These are phyloP conservation scores for Diaporthe nobilis DNA, from an alignment of 2,329 filamentous ascomycete genomes.

Conservation along the genomic window DNA sequence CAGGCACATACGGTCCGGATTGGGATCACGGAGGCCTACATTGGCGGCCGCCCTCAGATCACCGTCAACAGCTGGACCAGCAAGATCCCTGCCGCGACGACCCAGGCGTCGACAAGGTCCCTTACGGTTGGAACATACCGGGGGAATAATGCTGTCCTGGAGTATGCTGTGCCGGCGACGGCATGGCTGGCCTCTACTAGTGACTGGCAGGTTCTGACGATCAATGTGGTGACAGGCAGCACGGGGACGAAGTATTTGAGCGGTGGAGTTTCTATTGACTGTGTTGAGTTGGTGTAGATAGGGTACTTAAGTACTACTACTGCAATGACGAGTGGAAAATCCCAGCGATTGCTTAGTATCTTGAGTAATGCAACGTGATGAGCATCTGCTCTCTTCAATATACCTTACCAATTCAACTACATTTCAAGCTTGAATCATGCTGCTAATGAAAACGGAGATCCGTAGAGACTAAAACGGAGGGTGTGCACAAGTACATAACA, in stretches of 20 bases:
- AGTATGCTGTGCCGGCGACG: conserved; percentile 47
- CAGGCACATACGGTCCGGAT: conserved; percentile 49
- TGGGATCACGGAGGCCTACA: conserved; percentile 51
- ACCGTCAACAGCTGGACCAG: conserved; percentile 50
- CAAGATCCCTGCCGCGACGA: conserved; percentile 47
- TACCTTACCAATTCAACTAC: neutral
- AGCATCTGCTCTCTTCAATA: neutral
- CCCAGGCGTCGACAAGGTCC: conserved; percentile 50
- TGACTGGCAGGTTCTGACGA: conserved; percentile 50
- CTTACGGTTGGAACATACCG: conserved; percentile 53
- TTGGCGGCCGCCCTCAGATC: conserved; percentile 50
- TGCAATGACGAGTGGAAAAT: neutral
- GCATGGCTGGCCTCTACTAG: conserved; percentile 48
- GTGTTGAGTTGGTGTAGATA: conserved; percentile 46
- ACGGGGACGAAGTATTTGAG: conserved; percentile 48
- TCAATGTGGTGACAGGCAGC: conserved; percentile 49
- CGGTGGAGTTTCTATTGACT: conserved; percentile 49
- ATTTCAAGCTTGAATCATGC: neutral
- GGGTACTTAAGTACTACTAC: too few relatives aligned
- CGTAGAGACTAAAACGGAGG: too few relatives aligned
- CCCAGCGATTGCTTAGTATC: neutral
- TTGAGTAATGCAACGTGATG: too few relatives aligned
- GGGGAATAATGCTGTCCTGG: conserved; percentile 50
- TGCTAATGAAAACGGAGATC: too few relatives aligned
- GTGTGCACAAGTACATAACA: too few relatives aligned